Evolutionary conservation across 2,329 filamentous ascomycete species (phyloP), one percentile per base, ranked within the genome.

Genomic region (Coniochaeta pulveracea): DNA sequence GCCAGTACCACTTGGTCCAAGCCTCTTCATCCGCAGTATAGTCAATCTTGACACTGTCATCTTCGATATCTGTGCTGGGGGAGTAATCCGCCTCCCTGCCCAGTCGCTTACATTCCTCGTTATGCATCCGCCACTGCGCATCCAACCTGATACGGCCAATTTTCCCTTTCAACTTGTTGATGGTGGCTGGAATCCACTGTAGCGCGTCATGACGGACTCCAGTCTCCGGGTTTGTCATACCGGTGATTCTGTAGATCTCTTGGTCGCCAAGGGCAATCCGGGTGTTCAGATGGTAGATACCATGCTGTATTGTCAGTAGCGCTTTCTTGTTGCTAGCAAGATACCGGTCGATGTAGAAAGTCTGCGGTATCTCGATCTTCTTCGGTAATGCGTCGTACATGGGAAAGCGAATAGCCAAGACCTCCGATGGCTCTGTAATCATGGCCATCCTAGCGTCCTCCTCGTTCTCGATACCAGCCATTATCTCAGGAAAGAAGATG

Each of bases 291-390:
- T 9, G 17, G 6, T 35, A 17, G 23, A 37, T 34, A 18, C 41
- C 42, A 15, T 25, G 17, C 25, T 45, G 43, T 12, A 44, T n/a
- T n/a, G n/a, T n/a, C n/a, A n/a, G n/a, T n/a, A 44, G 35, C 23
- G 40, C 21, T 1, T 26, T 12, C 15, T 26, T 19, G 31, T 42
- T 39, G 15, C 7, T 14, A 6, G 26, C 36, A 19, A 43, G 10
- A 34, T 48, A 49, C 12, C 47, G 33, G 26, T 49, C 47, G 6
- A 48, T 27, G 24, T 45, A 46, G 4, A 48, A 40, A 2, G 42
- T 46, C 33, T 49, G 42, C 18, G 46, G 43, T 4, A 48, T 40
- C 2, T 47, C 39, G 11, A 48, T 25, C 7, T 33, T 26, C 26
- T 26, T 32, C 14, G 34, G 39, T 10, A 44, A 24, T 5, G 26